These are phyloP conservation scores for Aspergillaceae sp. DNA, from an alignment of 2,329 filamentous ascomycete genomes.

Conservation along the genomic window DNA sequence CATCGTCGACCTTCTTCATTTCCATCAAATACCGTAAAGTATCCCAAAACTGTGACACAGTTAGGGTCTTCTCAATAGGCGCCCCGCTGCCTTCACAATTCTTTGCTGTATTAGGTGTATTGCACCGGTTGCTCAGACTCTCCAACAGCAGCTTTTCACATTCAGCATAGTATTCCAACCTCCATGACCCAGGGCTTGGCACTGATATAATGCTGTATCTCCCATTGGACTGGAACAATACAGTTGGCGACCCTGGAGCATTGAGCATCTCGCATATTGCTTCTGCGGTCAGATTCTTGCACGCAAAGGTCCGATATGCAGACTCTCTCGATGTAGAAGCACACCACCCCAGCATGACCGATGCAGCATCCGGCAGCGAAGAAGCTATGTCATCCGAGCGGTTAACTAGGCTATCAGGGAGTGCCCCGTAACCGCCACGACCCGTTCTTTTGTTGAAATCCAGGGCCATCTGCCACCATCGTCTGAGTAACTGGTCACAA, in stretches of 20 bases:
- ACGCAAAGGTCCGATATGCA: constrained; percentile 16
- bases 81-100: background rate
- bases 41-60: constrained; percentile 26
- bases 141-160: constrained; percentile 15
- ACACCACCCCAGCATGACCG: constrained; percentile 27
- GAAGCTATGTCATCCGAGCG: constrained; percentile 7
- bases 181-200: constrained; percentile 27
- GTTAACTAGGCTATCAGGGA: constrained; percentile 13
- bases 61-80: constrained; percentile 10
- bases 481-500: constrained; percentile 53
- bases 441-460: constrained; percentile 48
- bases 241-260: constrained; percentile 20
- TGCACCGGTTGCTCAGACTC: constrained; percentile 8
- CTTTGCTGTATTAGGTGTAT: background rate
- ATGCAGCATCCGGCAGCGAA: constrained; percentile 39
- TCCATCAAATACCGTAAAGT: constrained; percentile 31
- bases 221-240: constrained; percentile 39
- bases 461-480: constrained; percentile 64
- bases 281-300: constrained; percentile 21
- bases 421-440: constrained; percentile 13
- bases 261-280: constrained; percentile 28
- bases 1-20: constrained; percentile 29
- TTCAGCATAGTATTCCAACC: constrained; percentile 26
- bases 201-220: constrained; percentile 30
- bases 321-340: constrained; percentile 19